phyloP scores from a whole-genome alignment of 257 asterid genomes.

The Datura wrightii region DNA sequence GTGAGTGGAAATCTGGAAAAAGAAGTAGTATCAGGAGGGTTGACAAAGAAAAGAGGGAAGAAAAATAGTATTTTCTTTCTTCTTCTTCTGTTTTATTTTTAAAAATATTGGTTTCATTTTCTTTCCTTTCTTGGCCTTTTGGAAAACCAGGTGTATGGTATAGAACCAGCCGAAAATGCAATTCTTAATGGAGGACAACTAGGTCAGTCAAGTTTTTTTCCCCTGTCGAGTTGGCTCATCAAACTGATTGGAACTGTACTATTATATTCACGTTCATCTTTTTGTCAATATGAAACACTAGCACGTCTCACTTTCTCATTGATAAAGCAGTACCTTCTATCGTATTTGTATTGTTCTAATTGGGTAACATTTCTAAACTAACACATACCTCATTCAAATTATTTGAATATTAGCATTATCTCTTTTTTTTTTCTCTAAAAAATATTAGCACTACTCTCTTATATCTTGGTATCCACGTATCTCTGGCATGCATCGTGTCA shows the following conservation, averaged over 20 bases:
- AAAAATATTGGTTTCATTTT: not conserved
- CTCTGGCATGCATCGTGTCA: not conserved
- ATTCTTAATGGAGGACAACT: slow-evolving; percentile 46
- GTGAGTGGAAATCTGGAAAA: not conserved
- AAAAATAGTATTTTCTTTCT: no score
- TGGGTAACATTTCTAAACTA: not conserved
- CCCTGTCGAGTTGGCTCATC: not conserved
- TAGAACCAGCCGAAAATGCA: slow-evolving; percentile 59
- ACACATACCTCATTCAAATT: not conserved
- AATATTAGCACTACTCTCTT: not conserved
- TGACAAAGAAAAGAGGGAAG: not conserved
- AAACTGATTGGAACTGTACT: not conserved
- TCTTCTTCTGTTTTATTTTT: not conserved
- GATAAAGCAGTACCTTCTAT: not conserved
- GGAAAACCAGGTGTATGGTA: slow-evolving; percentile 46
- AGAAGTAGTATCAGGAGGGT: not conserved
- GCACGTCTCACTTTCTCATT: not conserved
- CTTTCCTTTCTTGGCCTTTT: not conserved
- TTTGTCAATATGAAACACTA: not conserved
- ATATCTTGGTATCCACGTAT: not conserved
- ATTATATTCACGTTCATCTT: not conserved
- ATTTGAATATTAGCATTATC: not conserved
- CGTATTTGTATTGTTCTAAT: not conserved
- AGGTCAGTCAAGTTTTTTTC: slow-evolving; percentile 38
- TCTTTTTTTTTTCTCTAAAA: not conserved